Base-by-base conservation (phyloP, 345 rosid genomes). In the Geranium rotundifolium region DNA sequence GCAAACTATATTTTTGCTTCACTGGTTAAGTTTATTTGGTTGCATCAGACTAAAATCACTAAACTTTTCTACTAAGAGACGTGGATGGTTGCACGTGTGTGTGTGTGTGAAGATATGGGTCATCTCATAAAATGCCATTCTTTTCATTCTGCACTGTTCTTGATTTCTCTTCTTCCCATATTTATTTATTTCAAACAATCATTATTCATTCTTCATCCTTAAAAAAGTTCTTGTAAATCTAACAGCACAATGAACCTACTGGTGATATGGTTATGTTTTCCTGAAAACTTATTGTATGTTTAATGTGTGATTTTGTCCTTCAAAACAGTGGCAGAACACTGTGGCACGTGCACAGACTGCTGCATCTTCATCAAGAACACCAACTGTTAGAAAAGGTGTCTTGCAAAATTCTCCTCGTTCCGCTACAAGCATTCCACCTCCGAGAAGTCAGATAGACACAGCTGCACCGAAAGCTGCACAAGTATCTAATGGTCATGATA, bases 401-500 rank as follows among this genome's bases (percentile, higher is more conserved):
- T 64, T 64, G 14, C 80, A 65, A 56, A 82, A 65, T 67, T 41
- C 84, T 69, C 62, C 81, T 34, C 64, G 41, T 60, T 64, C 83
- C 19, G 67, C 77, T 63, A 64, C 76, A 75, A 73, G 72, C 41
- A 65, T n/a, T 72, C 72, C 72, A 54, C 55, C 29, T 49, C 58
- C 63, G 31, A 74, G 75, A 71, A 81, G 62, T 64, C 81, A 72
- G 65, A 71, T 70, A 30, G 78, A 70, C 56, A 81, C 70, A 72
- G 83, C 69, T 73, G 63, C 69, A 61, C 54, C 84, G 18, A 85
- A 83, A 73, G 69, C 84, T 12, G 56, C 27, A 34, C 80, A 79
- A 74, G 93, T 83, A 64, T 65, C 95, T 67, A 76, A 67, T 69
- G 83, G 75, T 17, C 84, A 85, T 30, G 98, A 85, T 34, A 79